A percentile compares a stretch with the other conserved stretches of the same genome.
These are phyloP conservation scores for Solanum sejunctum DNA, from an alignment of 257 asterid genomes.

Conservation along the genomic window DNA sequence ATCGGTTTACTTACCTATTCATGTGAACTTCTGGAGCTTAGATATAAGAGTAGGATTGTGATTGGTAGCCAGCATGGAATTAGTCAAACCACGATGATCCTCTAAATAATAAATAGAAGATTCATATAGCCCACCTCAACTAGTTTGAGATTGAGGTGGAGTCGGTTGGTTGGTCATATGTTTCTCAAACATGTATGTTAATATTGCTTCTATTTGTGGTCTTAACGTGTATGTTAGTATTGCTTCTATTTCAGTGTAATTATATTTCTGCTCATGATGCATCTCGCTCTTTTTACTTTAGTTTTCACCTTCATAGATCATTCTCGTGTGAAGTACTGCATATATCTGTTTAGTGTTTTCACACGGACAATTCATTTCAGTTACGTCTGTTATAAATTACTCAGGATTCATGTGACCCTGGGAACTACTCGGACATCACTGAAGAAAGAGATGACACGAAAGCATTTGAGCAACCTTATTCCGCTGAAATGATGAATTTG, in stretches of 20 bases:
- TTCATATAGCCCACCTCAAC: background rate
- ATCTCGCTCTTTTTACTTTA: background rate
- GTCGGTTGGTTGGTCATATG: background rate
- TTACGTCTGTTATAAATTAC: background rate
- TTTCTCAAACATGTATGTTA: background rate
- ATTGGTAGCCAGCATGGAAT: background rate
- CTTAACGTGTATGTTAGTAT: background rate
- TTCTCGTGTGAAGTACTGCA: background rate
- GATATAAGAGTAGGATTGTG: background rate
- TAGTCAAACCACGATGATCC: background rate
- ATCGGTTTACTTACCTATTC: background rate
- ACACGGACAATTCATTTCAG: background rate
- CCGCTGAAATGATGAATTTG: constrained; percentile 5
- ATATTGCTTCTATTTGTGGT: background rate
- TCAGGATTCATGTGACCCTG: constrained; percentile 76
- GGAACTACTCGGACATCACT: constrained; percentile 67
- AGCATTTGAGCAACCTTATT: constrained; percentile 23
- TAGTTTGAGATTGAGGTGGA: background rate
- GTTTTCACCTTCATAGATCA: background rate
- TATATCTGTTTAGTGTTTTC: background rate
- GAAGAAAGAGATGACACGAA: constrained; percentile 55
- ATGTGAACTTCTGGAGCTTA: background rate
- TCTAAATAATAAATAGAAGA: background rate
- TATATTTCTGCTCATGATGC: background rate
- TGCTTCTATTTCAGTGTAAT: background rate